Conservation (phyloP, 2,329 filamentous ascomycete species). For the Exophiala calicioides region DNA sequence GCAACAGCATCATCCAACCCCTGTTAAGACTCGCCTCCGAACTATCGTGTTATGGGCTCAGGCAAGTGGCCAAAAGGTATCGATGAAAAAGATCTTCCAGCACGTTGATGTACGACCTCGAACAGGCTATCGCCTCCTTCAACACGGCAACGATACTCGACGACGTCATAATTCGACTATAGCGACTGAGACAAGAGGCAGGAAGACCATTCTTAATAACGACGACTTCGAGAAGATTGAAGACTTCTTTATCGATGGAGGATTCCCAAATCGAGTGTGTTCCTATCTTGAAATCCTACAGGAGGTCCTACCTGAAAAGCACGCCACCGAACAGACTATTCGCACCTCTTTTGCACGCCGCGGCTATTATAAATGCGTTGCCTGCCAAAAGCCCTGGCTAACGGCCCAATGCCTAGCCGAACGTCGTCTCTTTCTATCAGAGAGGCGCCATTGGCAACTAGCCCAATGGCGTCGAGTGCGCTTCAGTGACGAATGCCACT, state of each 20-base stretch:
- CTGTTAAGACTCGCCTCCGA: not conserved
- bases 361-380: slow-evolving; percentile 1
- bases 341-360: not conserved
- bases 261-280: not conserved
- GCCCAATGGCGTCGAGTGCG: not conserved
- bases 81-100: not conserved
- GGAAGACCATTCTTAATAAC: not conserved
- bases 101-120: not conserved
- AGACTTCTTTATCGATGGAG: not conserved
- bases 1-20: not conserved
- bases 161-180: not conserved
- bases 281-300: not conserved
- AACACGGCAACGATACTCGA: not conserved
- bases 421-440: not conserved
- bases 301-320: not conserved
- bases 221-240: not conserved
- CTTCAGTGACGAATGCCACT: slow-evolving; percentile 2
- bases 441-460: not conserved
- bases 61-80: not conserved
- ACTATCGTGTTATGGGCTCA: not conserved
- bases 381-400: slow-evolving; percentile 1
- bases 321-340: not conserved
- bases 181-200: not conserved
- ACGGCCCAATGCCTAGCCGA: not conserved
- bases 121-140: not conserved